Evolutionary conservation across 2,329 filamentous ascomycete species (phyloP).

Genomic region (Hypoxylon sp.): DNA sequence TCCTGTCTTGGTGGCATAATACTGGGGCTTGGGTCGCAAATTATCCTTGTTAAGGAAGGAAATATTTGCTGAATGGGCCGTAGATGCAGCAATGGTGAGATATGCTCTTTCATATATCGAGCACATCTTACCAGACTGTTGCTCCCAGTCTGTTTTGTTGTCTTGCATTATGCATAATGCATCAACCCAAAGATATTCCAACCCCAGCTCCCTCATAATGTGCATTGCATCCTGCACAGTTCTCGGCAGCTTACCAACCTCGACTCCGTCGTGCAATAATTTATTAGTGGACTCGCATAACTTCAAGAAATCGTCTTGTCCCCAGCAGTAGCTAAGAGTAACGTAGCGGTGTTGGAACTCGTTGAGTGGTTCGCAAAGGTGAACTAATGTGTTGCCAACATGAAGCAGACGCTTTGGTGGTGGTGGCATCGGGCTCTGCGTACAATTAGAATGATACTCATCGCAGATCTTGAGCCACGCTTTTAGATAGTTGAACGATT

Average conservation of each 20-base stretch:
- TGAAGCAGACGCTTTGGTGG: neutral
- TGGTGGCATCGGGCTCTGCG: neutral
- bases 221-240: conserved; percentile 7
- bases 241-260: neutral
- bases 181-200: conserved; percentile 10
- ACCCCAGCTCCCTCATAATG: neutral
- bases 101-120: conserved; percentile 8
- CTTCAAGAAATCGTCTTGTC: neutral
- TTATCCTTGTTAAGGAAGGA: conserved; percentile 4
- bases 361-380: neutral
- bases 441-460: neutral
- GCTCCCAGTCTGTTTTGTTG: conserved; percentile 2
- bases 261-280: neutral
- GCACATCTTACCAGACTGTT: conserved; percentile 15
- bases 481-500: neutral
- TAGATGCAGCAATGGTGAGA: conserved; percentile 8
- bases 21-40: neutral
- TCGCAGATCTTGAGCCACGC: neutral
- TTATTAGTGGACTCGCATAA: neutral
- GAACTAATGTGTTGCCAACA: neutral
- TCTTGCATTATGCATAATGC: conserved; percentile 15
- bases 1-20: neutral
- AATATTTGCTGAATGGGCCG: neutral
- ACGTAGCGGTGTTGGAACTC: neutral
- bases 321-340: neutral